Evolutionary conservation across 139 green algal genomes (phyloP).

Genomic region (Haematococcus lacustris): DNA sequence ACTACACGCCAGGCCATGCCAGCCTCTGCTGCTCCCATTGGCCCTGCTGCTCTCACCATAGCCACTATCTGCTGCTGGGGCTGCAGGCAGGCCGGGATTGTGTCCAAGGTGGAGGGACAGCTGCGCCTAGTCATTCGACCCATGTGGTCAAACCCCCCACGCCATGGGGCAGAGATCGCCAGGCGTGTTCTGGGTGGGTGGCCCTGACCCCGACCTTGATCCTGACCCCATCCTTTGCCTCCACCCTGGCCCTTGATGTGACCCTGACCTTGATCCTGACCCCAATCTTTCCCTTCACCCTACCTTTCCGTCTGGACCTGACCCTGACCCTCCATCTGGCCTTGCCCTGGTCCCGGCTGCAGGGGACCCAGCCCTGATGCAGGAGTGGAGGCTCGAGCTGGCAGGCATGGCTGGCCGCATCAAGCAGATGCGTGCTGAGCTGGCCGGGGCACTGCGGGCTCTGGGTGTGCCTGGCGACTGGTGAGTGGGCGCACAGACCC

Average conservation of each 20-base stretch:
- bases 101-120: constrained; percentile 53
- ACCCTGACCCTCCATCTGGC: too few relatives aligned
- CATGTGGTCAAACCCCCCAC: constrained; percentile 76
- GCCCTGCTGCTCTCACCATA: background rate
- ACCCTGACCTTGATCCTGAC: too few relatives aligned
- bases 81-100: constrained; percentile 14
- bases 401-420: constrained; percentile 84
- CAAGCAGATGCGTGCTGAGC: constrained; percentile 67
- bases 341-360: background rate
- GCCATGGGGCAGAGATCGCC: constrained; percentile 62
- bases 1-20: too few relatives aligned
- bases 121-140: constrained; percentile 53
- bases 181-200: constrained; percentile 20
- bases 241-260: too few relatives aligned
- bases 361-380: constrained; percentile 16
- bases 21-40: background rate
- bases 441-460: constrained; percentile 50
- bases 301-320: too few relatives aligned
- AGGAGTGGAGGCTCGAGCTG: constrained; percentile 56
- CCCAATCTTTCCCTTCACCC: too few relatives aligned
- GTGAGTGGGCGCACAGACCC: constrained; percentile 16
- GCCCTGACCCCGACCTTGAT: too few relatives aligned
- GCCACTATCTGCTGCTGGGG: too few relatives aligned
- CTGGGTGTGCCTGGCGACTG: constrained; percentile 52
- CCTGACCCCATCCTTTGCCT: too few relatives aligned